These are phyloP conservation scores for Leccinum aurantiacum DNA, from an alignment of 768 basidiomycete genomes.

Conservation along the genomic window DNA sequence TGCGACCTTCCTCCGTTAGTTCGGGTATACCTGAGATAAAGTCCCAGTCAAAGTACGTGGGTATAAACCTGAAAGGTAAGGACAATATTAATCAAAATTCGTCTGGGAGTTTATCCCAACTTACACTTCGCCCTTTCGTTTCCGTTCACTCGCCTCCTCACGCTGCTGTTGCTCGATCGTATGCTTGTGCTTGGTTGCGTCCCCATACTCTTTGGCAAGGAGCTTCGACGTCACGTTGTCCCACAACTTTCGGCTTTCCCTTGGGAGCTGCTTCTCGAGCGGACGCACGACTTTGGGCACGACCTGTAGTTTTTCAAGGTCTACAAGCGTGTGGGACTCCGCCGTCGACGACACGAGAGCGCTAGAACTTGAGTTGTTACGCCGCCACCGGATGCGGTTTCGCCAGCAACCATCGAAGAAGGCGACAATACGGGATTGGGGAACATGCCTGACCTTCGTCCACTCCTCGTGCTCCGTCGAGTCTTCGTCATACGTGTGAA, in stretches of 20 bases:
- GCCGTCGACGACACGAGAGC: slow-evolving; percentile 41
- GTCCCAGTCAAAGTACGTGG: slow-evolving; percentile 74
- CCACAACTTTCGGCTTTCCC: slow-evolving; percentile 90
- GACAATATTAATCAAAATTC: not conserved
- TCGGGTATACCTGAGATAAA: slow-evolving; percentile 62
- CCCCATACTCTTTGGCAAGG: slow-evolving; percentile 80
- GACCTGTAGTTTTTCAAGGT: slow-evolving; percentile 66
- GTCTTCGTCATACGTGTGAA: slow-evolving; percentile 75
- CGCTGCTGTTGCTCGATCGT: slow-evolving; percentile 91
- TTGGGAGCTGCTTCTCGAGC: slow-evolving; percentile 69
- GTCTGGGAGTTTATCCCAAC: slow-evolving; percentile 33
- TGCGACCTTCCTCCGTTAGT: slow-evolving; percentile 67
- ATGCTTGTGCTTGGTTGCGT: slow-evolving; percentile 91
- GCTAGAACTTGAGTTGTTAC: slow-evolving; percentile 49
- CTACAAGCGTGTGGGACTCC: slow-evolving; percentile 70
- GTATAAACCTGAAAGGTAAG: slow-evolving; percentile 55
- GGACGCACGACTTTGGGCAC: slow-evolving; percentile 87
- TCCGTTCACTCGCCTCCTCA: slow-evolving; percentile 84
- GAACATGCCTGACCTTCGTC: slow-evolving; percentile 90
- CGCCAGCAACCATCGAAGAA: slow-evolving; percentile 89
- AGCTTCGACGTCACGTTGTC: slow-evolving; percentile 74
- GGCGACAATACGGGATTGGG: slow-evolving; percentile 71
- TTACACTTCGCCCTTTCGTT: slow-evolving; percentile 74
- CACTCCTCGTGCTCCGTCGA: slow-evolving; percentile 65
- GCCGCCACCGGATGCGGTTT: slow-evolving; percentile 77